Percentiles rank a stretch among this genome's conserved stretches.
phyloP scores from a whole-genome alignment of 1,284 basidiomycete genomes.

The Erythrobasidium hasegawianum region DNA sequence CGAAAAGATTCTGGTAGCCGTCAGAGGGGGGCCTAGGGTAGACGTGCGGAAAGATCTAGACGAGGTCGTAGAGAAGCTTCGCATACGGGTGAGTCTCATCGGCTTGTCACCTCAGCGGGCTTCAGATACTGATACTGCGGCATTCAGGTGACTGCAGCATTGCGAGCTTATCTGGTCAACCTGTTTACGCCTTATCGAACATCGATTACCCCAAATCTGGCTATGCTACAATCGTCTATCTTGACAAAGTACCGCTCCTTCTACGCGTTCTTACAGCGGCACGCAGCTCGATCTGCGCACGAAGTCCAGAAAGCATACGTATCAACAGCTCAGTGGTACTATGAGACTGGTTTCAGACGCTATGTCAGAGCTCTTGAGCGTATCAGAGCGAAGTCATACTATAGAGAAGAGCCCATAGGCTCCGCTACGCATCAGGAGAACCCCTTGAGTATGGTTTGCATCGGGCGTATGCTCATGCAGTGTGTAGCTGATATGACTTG shows the following conservation, averaged over 20 bases:
- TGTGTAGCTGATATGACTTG: background rate
- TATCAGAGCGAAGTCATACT: conserved; percentile 60
- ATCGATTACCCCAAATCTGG: conserved; percentile 86
- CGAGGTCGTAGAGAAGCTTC: conserved; percentile 76
- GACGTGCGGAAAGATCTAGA: conserved; percentile 77
- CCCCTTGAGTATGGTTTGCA: background rate
- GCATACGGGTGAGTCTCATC: conserved; percentile 64
- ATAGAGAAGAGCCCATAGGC: conserved; percentile 38
- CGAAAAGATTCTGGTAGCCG: conserved; percentile 66
- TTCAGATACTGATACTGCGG: background rate
- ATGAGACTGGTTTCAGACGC: conserved; percentile 89
- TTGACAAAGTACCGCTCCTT: conserved; percentile 79
- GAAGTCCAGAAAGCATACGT: conserved; percentile 88
- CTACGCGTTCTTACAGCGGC: conserved; percentile 78
- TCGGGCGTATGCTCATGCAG: background rate
- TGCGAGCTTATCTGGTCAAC: conserved; percentile 79
- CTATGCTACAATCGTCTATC: conserved; percentile 82
- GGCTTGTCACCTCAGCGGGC: background rate
- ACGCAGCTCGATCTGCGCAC: conserved; percentile 73
- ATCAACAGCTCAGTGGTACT: conserved; percentile 79
- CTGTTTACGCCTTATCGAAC: conserved; percentile 75
- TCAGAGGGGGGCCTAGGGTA: conserved; percentile 68
- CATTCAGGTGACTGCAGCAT: conserved; percentile 72
- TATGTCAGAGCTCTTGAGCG: conserved; percentile 76
- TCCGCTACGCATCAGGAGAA: background rate